Evolutionary conservation across 805 yeast species (phyloP).

Genomic region (Ogataea nonfermentans): DNA sequence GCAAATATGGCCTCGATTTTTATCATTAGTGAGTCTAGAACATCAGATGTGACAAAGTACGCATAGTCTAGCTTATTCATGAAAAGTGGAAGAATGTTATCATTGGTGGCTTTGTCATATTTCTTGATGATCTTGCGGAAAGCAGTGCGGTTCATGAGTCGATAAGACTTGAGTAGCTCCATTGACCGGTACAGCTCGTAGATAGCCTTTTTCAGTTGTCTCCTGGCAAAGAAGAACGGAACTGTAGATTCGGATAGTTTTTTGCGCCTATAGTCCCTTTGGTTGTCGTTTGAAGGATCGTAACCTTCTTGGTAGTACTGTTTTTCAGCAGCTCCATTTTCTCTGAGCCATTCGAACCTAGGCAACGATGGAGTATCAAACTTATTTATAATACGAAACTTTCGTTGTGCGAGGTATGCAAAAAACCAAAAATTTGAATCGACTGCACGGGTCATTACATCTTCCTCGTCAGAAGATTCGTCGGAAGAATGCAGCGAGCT

Average conservation of each 20-base stretch:
- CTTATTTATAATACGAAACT: constrained; percentile 32
- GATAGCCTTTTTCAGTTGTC: constrained; percentile 66
- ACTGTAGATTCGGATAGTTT: constrained; percentile 29
- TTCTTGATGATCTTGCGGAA: constrained; percentile 87
- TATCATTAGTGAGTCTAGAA: constrained; percentile 59
- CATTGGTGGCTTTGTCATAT: constrained; percentile 70
- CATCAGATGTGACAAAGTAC: constrained; percentile 62
- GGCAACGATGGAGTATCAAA: constrained; percentile 45
- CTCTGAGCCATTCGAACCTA: constrained; percentile 33
- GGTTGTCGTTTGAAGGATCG: constrained; percentile 23
- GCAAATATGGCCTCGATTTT: constrained; percentile 70
- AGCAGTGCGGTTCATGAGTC: constrained; percentile 80
- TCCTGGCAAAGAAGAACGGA: constrained; percentile 62
- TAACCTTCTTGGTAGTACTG: constrained; percentile 37
- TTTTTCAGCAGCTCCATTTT: constrained; percentile 31
- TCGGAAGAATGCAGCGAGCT: constrained; percentile 8
- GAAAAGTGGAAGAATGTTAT: constrained; percentile 44
- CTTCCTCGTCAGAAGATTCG: constrained; percentile 16
- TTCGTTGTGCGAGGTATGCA: constrained; percentile 26
- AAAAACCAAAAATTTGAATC: constrained; percentile 19
- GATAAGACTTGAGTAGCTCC: constrained; percentile 66
- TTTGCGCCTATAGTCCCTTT: constrained; percentile 49
- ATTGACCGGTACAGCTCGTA: constrained; percentile 72
- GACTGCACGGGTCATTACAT: constrained; percentile 4
- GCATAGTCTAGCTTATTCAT: constrained; percentile 56